Base-by-base conservation (phyloP, 441 rosid species). In the Mallotus japonicus region DNA sequence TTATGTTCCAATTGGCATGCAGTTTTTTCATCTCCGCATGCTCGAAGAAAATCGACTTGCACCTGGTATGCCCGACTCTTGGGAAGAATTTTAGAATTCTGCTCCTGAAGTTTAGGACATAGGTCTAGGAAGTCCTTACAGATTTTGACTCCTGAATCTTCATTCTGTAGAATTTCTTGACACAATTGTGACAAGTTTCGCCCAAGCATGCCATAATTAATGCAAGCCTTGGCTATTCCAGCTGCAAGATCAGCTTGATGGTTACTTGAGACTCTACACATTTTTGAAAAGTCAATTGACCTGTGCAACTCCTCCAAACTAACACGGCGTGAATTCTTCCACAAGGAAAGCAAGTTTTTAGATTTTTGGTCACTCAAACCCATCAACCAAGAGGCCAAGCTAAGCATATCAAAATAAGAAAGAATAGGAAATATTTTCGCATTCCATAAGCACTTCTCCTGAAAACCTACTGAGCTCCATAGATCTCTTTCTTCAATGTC, bases 231-330 rank as follows among this genome's bases (percentile, higher is more conserved):
- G 70, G 96, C 97, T 56, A 95, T 91, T 83, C 96, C 98, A 75
- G 98, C 89, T 44, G 97, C 98, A 72, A 95, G 93, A 78, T 90
- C 93, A 70, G 96, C 89, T 84, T 92, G 96, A 80, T 92, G 98
- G 82, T 87, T 85, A 80, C 91, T 89, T 20, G 95, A 95, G 58
- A 93, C 91, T 60, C 54, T 83, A 76, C 95, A 92, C 89, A 95
- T 88, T 89, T 90, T 85, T 53, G 84, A 81, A 78, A 92, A 95
- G 82, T 92, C 89, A 67, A 95, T 95, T 50, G 98, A 87, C 63
- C 96, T 85, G 69, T 92, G 99, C 83, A 95, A 79, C 83, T 92
- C 99, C 80, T 95, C 99, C 87, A 95, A 87, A 85, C 98, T 95
- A 75, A 92, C 87, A 74, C 91, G 97, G 19, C 66, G 81, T 42